These are phyloP conservation scores for Penicillium nucicola DNA, from an alignment of 495 filamentous ascomycete species.

Conservation along the genomic window DNA sequence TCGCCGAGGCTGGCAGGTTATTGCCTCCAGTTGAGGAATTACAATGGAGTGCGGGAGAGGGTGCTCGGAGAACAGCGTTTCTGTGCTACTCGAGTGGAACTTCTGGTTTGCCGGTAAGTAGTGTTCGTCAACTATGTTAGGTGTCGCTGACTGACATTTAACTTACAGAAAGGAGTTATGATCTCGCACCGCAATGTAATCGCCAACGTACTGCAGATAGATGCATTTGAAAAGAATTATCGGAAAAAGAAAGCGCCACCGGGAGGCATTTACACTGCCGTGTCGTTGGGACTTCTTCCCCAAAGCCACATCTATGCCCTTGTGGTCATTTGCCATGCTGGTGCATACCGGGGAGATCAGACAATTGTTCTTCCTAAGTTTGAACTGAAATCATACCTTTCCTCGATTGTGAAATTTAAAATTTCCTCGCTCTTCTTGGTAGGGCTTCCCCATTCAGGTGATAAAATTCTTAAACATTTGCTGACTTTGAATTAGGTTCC, in stretches of 20 bases:
- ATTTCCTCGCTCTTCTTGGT: slow-evolving; percentile 69
- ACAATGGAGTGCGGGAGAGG: slow-evolving; percentile 71
- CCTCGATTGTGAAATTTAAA: slow-evolving; percentile 68
- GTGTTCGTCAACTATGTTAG: not conserved
- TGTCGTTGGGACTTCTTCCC: slow-evolving; percentile 70
- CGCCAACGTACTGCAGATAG: slow-evolving; percentile 69
- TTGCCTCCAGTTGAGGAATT: slow-evolving; percentile 62
- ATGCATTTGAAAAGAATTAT: slow-evolving; percentile 49
- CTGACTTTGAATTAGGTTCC: slow-evolving; percentile 55
- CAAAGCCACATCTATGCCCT: slow-evolving; percentile 86
- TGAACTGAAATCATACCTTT: slow-evolving; percentile 63
- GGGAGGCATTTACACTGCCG: slow-evolving; percentile 50
- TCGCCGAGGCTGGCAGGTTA: slow-evolving; percentile 62
- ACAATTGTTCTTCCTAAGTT: slow-evolving; percentile 83
- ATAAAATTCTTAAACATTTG: not conserved
- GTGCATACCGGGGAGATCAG: slow-evolving; percentile 72
- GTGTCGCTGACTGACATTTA: not conserved
- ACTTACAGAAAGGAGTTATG: slow-evolving; percentile 83
- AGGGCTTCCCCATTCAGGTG: slow-evolving; percentile 11
- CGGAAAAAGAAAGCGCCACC: slow-evolving; percentile 36
- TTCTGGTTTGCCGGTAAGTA: slow-evolving; percentile 73
- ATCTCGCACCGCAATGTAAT: slow-evolving; percentile 89
- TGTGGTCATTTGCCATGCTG: slow-evolving; percentile 69
- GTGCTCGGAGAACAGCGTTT: slow-evolving; percentile 72
- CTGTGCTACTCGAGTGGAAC: slow-evolving; percentile 90